These are phyloP conservation scores for Monilinia polystroma DNA, from an alignment of 2,329 filamentous ascomycete species.

Conservation along the genomic window DNA sequence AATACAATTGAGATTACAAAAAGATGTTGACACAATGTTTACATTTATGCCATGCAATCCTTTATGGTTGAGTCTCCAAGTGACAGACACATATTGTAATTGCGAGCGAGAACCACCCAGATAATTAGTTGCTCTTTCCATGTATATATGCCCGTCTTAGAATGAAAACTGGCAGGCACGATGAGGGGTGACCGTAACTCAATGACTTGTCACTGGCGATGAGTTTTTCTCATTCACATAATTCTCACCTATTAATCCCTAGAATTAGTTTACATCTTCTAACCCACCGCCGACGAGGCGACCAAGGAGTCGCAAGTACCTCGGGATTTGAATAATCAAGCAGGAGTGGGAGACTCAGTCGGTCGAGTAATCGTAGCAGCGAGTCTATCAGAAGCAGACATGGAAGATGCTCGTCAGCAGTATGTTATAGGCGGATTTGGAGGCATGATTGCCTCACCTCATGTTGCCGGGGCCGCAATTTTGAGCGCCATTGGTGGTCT, in stretches of 20 bases:
- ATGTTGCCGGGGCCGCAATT: slow-evolving; percentile 16
- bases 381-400: not conserved
- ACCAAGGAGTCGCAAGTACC: not conserved
- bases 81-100: not conserved
- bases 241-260: not conserved
- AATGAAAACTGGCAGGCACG: slow-evolving; percentile 8
- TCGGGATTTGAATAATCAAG: not conserved
- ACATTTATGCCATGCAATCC: not conserved
- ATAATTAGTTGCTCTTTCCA: not conserved
- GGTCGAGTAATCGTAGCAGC: not conserved
- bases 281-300: not conserved
- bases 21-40: not conserved
- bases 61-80: not conserved
- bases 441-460: slow-evolving; percentile 17
- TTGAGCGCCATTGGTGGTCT: slow-evolving; percentile 15
- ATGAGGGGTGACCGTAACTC: slow-evolving; percentile 1
- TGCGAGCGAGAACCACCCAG: not conserved
- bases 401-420: slow-evolving; percentile 5
- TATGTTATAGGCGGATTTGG: slow-evolving; percentile 10
- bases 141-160: not conserved
- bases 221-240: not conserved
- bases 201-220: not conserved
- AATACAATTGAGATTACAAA: not conserved
- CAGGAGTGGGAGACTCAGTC: not conserved
- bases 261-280: not conserved